A percentile compares a stretch with the other conserved stretches of the same genome.
These are phyloP conservation scores for Solanum hybrid DNA, from an alignment of 305 asterid genomes.

Conservation along the genomic window DNA sequence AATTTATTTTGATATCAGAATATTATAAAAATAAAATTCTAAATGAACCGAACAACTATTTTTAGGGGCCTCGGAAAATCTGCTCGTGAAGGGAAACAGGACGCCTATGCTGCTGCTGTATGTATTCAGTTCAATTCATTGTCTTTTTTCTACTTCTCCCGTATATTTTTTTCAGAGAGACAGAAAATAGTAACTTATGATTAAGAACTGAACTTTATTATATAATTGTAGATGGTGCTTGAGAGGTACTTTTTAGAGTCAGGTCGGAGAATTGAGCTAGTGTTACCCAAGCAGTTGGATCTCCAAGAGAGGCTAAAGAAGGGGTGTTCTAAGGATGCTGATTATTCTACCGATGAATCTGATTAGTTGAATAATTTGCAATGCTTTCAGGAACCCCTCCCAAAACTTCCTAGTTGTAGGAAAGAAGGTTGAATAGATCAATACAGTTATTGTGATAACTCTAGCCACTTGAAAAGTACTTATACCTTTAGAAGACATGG, in stretches of 20 bases:
- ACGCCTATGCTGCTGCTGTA: constrained; percentile 88
- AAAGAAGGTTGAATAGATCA: not conserved
- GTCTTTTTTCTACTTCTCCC: not conserved
- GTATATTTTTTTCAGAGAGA: not conserved
- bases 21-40: not conserved
- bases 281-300: constrained; percentile 61
- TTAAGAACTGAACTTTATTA: not conserved
- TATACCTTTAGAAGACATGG: not conserved
- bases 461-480: not conserved
- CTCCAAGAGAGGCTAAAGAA: constrained; percentile 47
- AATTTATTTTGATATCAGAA: not conserved
- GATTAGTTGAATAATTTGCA: not conserved
- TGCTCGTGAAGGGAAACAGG: constrained; percentile 42
- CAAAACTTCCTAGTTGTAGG: not conserved
- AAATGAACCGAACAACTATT: not conserved
- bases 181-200: not conserved
- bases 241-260: constrained; percentile 51
- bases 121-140: constrained; percentile 4
- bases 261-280: constrained; percentile 62
- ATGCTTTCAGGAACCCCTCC: not conserved
- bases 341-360: constrained; percentile 36
- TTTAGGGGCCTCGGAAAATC: constrained; percentile 57
- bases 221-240: constrained; percentile 54
- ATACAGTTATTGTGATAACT: not conserved
- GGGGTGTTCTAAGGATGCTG: constrained; percentile 49